Evolutionary conservation across 2,329 filamentous ascomycete genomes (phyloP), one percentile per base, ranked within the genome.

Genomic region (Zelopaecilomyces penicillatus): DNA sequence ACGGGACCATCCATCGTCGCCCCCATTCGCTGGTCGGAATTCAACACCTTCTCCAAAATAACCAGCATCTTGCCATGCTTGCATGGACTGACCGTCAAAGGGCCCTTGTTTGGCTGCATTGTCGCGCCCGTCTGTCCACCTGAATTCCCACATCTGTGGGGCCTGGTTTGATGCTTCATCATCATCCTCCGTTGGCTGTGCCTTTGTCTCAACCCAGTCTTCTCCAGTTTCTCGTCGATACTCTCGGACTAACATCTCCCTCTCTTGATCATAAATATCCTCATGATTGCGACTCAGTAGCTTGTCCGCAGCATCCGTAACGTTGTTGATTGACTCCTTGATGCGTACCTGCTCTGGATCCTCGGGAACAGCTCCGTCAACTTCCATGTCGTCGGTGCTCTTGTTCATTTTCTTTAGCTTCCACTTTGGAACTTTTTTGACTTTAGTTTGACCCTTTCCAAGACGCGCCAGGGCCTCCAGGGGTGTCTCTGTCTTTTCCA

Each of bases 21-120:
- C 73, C 38, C 74, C 70, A 8, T 75, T 78, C 5, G 68, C 75
- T 48, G 66, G 70, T 51, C 81, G 75, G 56, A 91, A 90, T 60
- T 90, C 91, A 27, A 95, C 88, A 0, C 87, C 87, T 51, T 93
- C 84, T 9, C 82, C 85, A 65, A 98, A 98, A 62, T 97, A 97
- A 3, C 93, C 93, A 27, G 88, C 88, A 50, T 87, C 81, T 54
- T 85, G 81, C 93, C 93, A 98, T 3, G 87, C 85, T 56, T 82
- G 79, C 93, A 98, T 97, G 33, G 84, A 91, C 5, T 74, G 63
- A 6, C 76, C 78, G 59, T 96, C 88, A 62, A 89, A 98, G 0
- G 93, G 91, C 0, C 93, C 93, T 63, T 98, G 88, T 46, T 78
- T 76, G 39, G 79, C 76, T 8, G 78, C 87, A 29, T 80, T 85